Conservation (phyloP, 805 yeast genomes). For the Myxozyma kluyveri region DNA sequence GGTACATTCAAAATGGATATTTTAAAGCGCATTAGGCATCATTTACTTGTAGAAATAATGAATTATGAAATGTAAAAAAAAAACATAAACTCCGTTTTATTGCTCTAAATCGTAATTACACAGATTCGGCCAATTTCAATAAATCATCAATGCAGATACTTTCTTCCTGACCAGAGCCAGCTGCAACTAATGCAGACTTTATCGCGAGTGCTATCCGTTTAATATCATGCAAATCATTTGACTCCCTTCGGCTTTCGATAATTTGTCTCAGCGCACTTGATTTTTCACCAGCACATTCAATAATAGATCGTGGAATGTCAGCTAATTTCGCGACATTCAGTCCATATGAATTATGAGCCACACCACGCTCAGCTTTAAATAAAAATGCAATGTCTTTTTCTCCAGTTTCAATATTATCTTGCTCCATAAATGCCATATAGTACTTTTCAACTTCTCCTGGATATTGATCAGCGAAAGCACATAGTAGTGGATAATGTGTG, state of each 20-base stretch:
- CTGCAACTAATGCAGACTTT: too few relatives aligned
- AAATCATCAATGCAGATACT: too few relatives aligned
- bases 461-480: constrained; percentile 47
- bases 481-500: constrained; percentile 76
- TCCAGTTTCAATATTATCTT: constrained; percentile 34
- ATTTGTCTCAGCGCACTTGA: constrained; percentile 8
- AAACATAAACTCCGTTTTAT: too few relatives aligned
- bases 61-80: too few relatives aligned
- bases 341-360: constrained; percentile 69
- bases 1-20: too few relatives aligned
- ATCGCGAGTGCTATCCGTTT: too few relatives aligned
- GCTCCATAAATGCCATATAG: constrained; percentile 63
- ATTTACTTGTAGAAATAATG: too few relatives aligned
- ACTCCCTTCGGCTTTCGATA: background rate
- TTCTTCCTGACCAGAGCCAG: too few relatives aligned
- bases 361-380: constrained; percentile 51
- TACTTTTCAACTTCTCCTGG: constrained; percentile 51
- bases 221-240: too few relatives aligned
- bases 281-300: constrained; percentile 23
- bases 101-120: too few relatives aligned
- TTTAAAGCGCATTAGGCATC: too few relatives aligned
- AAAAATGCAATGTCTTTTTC: constrained; percentile 47
- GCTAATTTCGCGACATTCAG: constrained; percentile 82
- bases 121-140: too few relatives aligned
- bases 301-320: constrained; percentile 41